Conservation (phyloP, 1,139 yeast genomes). For the Blastobotrys apis region DNA sequence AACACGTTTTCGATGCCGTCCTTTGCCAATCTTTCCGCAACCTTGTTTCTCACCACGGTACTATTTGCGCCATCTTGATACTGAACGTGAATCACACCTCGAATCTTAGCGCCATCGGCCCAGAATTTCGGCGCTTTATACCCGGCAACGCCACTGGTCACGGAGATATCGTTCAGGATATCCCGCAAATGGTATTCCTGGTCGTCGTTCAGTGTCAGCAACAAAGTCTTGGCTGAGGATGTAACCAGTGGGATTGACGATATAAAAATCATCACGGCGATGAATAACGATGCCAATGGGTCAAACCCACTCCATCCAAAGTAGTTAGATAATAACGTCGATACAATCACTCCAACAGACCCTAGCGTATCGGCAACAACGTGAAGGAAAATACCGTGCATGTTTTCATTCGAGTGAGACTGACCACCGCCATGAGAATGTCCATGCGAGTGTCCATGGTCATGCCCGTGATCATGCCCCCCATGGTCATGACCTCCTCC, state of each 20-base stretch:
- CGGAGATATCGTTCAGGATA: slow-evolving; percentile 60
- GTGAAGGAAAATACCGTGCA: slow-evolving; percentile 91
- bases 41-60: slow-evolving; percentile 55
- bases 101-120: slow-evolving; percentile 54
- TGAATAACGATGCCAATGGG: slow-evolving; percentile 85
- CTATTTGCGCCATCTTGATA: slow-evolving; percentile 64
- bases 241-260: slow-evolving; percentile 81
- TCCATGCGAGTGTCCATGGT: slow-evolving; percentile 18
- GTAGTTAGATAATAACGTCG: slow-evolving; percentile 54
- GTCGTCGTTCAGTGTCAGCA: slow-evolving; percentile 54
- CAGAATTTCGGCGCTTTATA: slow-evolving; percentile 89
- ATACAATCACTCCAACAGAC: slow-evolving; percentile 89
- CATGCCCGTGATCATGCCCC: slow-evolving; percentile 18
- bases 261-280: slow-evolving; percentile 71
- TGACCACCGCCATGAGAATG: slow-evolving; percentile 19
- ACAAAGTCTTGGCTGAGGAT: slow-evolving; percentile 71
- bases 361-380: slow-evolving; percentile 94
- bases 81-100: slow-evolving; percentile 58
- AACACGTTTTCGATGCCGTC: slow-evolving; percentile 36
- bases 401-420: slow-evolving; percentile 61
- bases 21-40: slow-evolving; percentile 42
- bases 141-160: slow-evolving; percentile 75
- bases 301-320: slow-evolving; percentile 65
- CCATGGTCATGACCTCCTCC: slow-evolving; percentile 40
- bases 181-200: slow-evolving; percentile 60